Evolutionary conservation across 2,329 filamentous ascomycete species (phyloP).

Genomic region (Sporothrix variecibatus): DNA sequence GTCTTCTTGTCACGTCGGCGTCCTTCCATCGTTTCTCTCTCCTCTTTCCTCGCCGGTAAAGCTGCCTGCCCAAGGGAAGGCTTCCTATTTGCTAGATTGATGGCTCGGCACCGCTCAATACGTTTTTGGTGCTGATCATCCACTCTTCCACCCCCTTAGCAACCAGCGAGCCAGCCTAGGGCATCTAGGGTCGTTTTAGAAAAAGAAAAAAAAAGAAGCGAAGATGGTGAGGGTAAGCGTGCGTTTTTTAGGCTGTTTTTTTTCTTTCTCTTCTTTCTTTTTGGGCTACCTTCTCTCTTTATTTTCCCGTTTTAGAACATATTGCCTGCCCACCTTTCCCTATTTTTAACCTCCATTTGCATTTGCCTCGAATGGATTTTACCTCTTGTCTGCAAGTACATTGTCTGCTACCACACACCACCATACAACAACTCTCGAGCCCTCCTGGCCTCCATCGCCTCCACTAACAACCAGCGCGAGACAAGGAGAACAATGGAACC

Average conservation of each 20-base stretch:
- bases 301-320: neutral
- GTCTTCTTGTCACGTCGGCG: neutral
- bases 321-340: neutral
- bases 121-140: neutral
- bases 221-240: neutral
- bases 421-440: neutral
- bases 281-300: neutral
- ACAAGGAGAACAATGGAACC: neutral
- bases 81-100: constrained; percentile 7
- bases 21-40: neutral
- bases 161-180: neutral
- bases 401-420: neutral
- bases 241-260: neutral
- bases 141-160: neutral
- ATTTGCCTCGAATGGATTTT: neutral
- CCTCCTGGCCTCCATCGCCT: neutral
- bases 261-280: neutral
- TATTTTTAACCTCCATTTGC: neutral
- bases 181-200: neutral
- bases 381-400: neutral
- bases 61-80: neutral
- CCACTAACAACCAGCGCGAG: neutral
- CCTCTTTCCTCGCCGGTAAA: neutral
- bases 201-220: neutral
- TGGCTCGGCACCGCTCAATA: neutral